A percentile compares a stretch with the other conserved stretches of the same genome.
These are phyloP conservation scores for Penicillium concentricum DNA, from an alignment of 2,329 filamentous ascomycete genomes.

Conservation along the genomic window DNA sequence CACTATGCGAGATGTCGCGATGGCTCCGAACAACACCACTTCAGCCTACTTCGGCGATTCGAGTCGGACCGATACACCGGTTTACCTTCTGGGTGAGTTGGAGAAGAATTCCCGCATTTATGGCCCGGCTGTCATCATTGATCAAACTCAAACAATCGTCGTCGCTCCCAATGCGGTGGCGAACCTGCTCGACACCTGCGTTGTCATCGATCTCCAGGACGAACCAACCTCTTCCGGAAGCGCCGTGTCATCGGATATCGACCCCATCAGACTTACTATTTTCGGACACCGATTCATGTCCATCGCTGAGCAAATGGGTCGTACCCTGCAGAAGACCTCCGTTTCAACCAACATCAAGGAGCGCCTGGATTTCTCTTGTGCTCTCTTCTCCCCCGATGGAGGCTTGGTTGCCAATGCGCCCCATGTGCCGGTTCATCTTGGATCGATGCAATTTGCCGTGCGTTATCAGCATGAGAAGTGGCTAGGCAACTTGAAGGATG, in stretches of 20 bases:
- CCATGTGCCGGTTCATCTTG: conserved; percentile 77
- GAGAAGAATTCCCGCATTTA: conserved; percentile 33
- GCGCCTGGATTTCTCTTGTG: conserved; percentile 81
- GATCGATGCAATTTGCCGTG: conserved; percentile 83
- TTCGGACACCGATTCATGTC: conserved; percentile 60
- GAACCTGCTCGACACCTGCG: conserved; percentile 77
- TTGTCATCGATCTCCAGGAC: conserved; percentile 78
- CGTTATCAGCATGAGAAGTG: conserved; percentile 76
- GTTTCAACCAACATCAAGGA: conserved; percentile 74
- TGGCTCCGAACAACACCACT: conserved; percentile 54
- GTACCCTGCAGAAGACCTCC: conserved; percentile 55
- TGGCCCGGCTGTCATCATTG: conserved; percentile 82
- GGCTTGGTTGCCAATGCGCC: conserved; percentile 69
- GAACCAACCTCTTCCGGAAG: conserved; percentile 38
- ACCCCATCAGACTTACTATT: conserved; percentile 55
- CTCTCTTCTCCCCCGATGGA: conserved; percentile 73
- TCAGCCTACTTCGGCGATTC: conserved; percentile 38
- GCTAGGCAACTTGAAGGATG: conserved; percentile 72
- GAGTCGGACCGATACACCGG: conserved; percentile 34
- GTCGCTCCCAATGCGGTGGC: conserved; percentile 77
- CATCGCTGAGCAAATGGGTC: conserved; percentile 60
- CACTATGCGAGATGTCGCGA: conserved; percentile 54
- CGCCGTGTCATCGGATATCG: conserved; percentile 32
- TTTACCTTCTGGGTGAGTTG: conserved; percentile 37
- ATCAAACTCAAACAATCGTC: conserved; percentile 75